These are phyloP conservation scores for Forsythia viridissima DNA, from an alignment of 257 asterid genomes.

Conservation along the genomic window DNA sequence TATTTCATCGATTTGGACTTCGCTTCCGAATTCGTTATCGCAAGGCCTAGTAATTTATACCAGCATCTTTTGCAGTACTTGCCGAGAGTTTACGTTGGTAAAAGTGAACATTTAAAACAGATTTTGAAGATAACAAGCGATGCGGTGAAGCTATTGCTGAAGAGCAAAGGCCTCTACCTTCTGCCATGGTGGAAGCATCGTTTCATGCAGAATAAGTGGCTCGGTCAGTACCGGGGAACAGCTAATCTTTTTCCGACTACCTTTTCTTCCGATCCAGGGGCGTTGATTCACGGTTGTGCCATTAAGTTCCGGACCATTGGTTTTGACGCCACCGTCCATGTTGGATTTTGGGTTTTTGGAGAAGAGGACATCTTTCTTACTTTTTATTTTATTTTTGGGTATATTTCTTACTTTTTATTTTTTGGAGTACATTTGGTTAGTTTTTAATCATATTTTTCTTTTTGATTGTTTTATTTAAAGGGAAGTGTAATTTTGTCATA, in stretches of 20 bases:
- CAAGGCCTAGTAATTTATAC: conserved; percentile 63
- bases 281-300: conserved; percentile 39
- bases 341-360: conserved; percentile 10
- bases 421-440: too few species aligned
- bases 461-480: too few species aligned
- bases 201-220: conserved; percentile 77
- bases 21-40: conserved; percentile 65
- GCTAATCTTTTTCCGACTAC: conserved; percentile 39
- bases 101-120: conserved; percentile 51
- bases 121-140: conserved; percentile 58
- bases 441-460: too few species aligned
- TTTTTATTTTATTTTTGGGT: too few species aligned
- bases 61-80: conserved; percentile 33
- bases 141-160: conserved; percentile 60
- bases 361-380: too few species aligned
- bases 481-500: too few species aligned
- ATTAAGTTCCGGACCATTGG: conserved; percentile 26
- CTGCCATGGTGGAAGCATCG: conserved; percentile 93
- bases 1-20: conserved; percentile 70
- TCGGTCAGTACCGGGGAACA: conserved; percentile 65
- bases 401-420: too few species aligned
- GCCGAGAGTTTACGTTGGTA: conserved; percentile 61
- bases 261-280: conserved; percentile 19
- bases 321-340: conserved; percentile 51
- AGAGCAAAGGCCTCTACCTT: conserved; percentile 51